These are phyloP conservation scores for Biscogniauxia sp. DNA, from an alignment of 2,329 filamentous ascomycete species.

Conservation along the genomic window DNA sequence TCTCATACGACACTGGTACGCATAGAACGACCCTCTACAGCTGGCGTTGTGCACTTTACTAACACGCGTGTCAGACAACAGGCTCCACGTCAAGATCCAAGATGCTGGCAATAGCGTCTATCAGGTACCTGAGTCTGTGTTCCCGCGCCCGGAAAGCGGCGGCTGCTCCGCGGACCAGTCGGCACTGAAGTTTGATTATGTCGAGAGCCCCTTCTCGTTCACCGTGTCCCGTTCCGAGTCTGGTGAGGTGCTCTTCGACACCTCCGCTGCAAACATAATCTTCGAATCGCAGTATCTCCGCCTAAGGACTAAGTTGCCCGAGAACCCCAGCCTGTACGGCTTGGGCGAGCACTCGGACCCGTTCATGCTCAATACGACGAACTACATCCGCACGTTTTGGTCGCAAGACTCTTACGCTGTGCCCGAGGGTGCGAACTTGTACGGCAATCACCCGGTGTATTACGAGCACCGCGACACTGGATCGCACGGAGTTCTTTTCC, in stretches of 20 bases:
- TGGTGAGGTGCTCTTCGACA: constrained; percentile 64
- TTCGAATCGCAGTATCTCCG: constrained; percentile 79
- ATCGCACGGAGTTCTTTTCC: constrained; percentile 64
- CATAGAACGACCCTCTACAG: not conserved
- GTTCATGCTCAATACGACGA: constrained; percentile 64
- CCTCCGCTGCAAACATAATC: constrained; percentile 62
- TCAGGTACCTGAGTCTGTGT: constrained; percentile 68
- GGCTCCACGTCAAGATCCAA: constrained; percentile 73
- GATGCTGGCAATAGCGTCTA: constrained; percentile 69
- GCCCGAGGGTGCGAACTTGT: constrained; percentile 63
- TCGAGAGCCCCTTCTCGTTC: constrained; percentile 40
- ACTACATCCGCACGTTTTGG: constrained; percentile 70
- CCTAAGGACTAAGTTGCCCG: constrained; percentile 67
- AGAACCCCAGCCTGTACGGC: constrained; percentile 71
- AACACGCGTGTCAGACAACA: constrained; percentile 46
- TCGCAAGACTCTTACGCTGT: constrained; percentile 64
- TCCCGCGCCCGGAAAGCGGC: constrained; percentile 53
- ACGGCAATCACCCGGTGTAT: constrained; percentile 74
- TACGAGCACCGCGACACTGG: constrained; percentile 63
- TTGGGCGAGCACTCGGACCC: constrained; percentile 75
- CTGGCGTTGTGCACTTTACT: constrained; percentile 3
- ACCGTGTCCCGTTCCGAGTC: constrained; percentile 37
- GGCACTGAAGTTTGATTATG: constrained; percentile 34
- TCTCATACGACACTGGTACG: constrained; percentile 60
- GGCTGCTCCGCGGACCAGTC: constrained; percentile 18